These are phyloP conservation scores for Daldinia eschscholtzii DNA, from an alignment of 2,329 filamentous ascomycete species.

Conservation along the genomic window DNA sequence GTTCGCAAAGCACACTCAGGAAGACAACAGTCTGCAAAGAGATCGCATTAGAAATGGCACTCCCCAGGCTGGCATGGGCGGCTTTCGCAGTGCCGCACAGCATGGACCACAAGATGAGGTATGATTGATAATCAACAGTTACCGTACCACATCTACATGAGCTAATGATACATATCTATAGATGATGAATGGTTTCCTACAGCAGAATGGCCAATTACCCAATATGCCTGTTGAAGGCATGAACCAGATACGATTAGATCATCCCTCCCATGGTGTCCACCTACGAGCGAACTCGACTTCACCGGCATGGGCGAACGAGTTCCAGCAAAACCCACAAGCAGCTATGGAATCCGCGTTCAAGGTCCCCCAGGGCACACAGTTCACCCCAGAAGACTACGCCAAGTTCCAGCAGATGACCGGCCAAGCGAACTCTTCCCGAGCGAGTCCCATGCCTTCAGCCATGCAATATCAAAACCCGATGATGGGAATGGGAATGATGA, in stretches of 20 bases:
- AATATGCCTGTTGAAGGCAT: constrained; percentile 65
- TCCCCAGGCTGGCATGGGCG: constrained; percentile 77
- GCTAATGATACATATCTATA: constrained; percentile 56
- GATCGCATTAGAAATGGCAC: constrained; percentile 86
- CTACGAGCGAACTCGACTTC: constrained; percentile 67
- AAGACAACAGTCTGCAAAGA: constrained; percentile 94
- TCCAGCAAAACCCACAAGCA: constrained; percentile 65
- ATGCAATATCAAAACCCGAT: constrained; percentile 67
- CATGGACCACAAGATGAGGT: constrained; percentile 81
- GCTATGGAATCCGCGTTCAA: constrained; percentile 80
- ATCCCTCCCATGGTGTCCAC: constrained; percentile 63
- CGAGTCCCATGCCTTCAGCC: constrained; percentile 70
- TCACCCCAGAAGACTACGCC: constrained; percentile 87
- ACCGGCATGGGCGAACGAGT: constrained; percentile 67
- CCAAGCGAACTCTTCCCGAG: constrained; percentile 63
- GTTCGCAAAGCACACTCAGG: constrained; percentile 96
- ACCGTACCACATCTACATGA: background rate
- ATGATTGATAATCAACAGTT: constrained; percentile 36
- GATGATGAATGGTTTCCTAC: constrained; percentile 95
- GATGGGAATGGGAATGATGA: constrained; percentile 66
- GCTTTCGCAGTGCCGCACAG: constrained; percentile 80
- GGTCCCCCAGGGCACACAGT: constrained; percentile 69
- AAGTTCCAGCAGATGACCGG: constrained; percentile 83
- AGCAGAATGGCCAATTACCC: constrained; percentile 75
- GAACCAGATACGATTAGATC: constrained; percentile 60